These are phyloP conservation scores for Rhamnella rubrinervis DNA, from an alignment of 331 rosid genomes.

Conservation along the genomic window DNA sequence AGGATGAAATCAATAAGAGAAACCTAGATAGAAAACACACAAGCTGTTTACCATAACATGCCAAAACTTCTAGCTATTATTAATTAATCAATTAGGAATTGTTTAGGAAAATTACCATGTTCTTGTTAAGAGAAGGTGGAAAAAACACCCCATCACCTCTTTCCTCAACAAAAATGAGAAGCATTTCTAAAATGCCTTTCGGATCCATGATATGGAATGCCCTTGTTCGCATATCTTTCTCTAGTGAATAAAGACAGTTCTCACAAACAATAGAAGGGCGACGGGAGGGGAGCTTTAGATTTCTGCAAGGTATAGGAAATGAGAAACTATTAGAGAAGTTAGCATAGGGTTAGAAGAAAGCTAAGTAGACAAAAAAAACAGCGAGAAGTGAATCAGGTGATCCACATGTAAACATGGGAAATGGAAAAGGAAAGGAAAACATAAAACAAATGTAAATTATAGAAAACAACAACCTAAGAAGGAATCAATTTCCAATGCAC, in stretches of 20 bases:
- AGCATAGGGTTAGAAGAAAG: not conserved
- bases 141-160: slow-evolving; percentile 51
- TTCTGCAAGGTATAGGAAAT: slow-evolving; percentile 45
- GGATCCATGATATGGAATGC: slow-evolving; percentile 95
- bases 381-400: not conserved
- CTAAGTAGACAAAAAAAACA: not conserved
- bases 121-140: slow-evolving; percentile 45
- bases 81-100: slow-evolving; percentile 1
- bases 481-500: too few relatives aligned
- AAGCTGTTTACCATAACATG: not conserved
- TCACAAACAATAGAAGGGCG: slow-evolving; percentile 91
- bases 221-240: slow-evolving; percentile 73
- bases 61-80: not conserved
- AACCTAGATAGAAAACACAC: not conserved
- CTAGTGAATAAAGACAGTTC: slow-evolving; percentile 70
- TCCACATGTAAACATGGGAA: not conserved
- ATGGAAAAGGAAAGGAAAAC: not conserved
- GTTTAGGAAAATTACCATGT: slow-evolving; percentile 37
- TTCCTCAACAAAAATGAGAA: slow-evolving; percentile 79
- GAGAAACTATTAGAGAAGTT: slow-evolving; percentile 11
- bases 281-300: slow-evolving; percentile 87
- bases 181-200: slow-evolving; percentile 82
- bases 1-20: slow-evolving; percentile 10
- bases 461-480: not conserved
- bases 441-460: not conserved